These are phyloP conservation scores for Colletotrichum salicis DNA, from an alignment of 2,329 filamentous ascomycete genomes.

Conservation along the genomic window DNA sequence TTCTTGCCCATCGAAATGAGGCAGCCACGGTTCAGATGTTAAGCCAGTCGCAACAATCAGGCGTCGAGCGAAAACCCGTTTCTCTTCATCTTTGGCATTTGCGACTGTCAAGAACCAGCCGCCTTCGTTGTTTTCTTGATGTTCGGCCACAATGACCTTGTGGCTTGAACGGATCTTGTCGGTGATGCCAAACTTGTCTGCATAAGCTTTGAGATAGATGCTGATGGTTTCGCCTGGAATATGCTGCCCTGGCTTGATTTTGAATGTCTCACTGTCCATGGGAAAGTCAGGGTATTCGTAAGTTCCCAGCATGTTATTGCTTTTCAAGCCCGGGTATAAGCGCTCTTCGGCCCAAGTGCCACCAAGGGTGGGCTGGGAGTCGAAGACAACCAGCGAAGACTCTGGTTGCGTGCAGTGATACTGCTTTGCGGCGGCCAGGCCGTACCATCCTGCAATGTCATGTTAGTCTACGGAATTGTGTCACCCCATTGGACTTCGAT, in stretches of 20 bases:
- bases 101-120: constrained; percentile 55
- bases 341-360: constrained; percentile 77
- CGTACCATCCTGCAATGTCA: constrained; percentile 56
- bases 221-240: constrained; percentile 59
- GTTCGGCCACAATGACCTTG: constrained; percentile 56
- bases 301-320: constrained; percentile 78
- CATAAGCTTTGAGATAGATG: constrained; percentile 58
- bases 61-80: constrained; percentile 51
- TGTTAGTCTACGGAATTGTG: neutral
- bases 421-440: constrained; percentile 70
- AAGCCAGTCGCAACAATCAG: constrained; percentile 67
- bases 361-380: constrained; percentile 67
- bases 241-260: constrained; percentile 55
- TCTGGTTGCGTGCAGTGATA: constrained; percentile 68
- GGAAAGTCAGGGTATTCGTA: constrained; percentile 81
- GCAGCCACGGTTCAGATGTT: constrained; percentile 61
- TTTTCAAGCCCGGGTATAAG: constrained; percentile 75
- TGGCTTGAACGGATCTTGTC: constrained; percentile 51
- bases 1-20: constrained; percentile 57
- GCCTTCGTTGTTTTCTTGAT: constrained; percentile 43
- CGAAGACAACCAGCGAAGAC: constrained; percentile 67
- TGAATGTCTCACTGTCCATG: constrained; percentile 68
- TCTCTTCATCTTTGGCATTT: constrained; percentile 17
- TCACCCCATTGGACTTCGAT: neutral
- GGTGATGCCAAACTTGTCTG: constrained; percentile 53